A percentile compares a stretch with the other conserved stretches of the same genome.
Conservation (phyloP, 2,329 filamentous ascomycete genomes). For the Sporothrix sp. region DNA sequence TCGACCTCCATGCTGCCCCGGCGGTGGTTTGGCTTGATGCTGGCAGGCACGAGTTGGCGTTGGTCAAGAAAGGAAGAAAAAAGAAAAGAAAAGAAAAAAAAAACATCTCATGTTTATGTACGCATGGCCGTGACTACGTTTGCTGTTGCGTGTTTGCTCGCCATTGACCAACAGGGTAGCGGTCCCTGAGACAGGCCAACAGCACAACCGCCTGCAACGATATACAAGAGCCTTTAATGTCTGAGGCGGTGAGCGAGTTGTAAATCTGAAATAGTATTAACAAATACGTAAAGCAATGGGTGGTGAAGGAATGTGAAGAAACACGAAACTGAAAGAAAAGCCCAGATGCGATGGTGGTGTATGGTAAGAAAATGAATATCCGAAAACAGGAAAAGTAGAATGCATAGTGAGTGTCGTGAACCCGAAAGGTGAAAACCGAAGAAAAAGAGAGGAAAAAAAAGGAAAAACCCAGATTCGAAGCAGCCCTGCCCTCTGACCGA, state of each 20-base stretch:
- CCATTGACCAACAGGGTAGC: too few species aligned
- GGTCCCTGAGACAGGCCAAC: too few species aligned
- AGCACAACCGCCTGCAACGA: too few species aligned
- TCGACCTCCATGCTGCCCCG: neutral
- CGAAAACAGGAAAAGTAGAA: neutral
- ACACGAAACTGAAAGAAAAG: neutral
- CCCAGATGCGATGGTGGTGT: neutral
- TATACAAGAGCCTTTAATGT: too few species aligned
- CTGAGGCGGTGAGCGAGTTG: too few species aligned
- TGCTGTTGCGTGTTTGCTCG: too few species aligned
- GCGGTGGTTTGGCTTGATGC: neutral
- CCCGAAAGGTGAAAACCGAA: too few species aligned
- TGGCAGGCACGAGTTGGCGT: too few species aligned
- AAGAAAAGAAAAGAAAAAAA: slow-evolving; percentile 1
- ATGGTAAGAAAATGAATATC: neutral
- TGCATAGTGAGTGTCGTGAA: too few species aligned
- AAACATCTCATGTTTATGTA: too few species aligned
- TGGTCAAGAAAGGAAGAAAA: too few species aligned
- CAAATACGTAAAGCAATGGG: neutral
- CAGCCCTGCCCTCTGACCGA: neutral
- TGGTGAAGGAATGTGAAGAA: neutral
- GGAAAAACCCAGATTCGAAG: neutral
- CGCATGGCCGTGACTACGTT: too few species aligned
- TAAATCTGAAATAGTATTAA: neutral
- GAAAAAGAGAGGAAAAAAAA: neutral